Evolutionary conservation across 148 eudicot genomes (phyloP), one percentile per base, ranked within the genome.

Genomic region (Tetragonia tetragonoides): DNA sequence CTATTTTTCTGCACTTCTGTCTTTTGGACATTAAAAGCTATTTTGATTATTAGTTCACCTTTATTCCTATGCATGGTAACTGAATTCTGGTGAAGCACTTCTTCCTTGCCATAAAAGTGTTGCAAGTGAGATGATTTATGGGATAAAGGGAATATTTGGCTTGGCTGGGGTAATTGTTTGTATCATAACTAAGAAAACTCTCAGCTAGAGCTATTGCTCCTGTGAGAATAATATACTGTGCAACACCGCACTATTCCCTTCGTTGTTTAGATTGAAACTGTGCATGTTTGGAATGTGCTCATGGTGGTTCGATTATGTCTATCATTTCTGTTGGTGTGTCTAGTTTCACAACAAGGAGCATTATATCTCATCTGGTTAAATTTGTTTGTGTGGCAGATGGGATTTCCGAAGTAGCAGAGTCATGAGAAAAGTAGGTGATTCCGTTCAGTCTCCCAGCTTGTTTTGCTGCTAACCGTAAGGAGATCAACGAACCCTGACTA

Each of bases 371-470:
- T 18, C 77, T 9, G 47, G 53, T 17, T 57, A 28, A 34, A 15
- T 37, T 75, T 56, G 61, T 6, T 68, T 3, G 18, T 56, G 17
- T 72, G 44, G 77, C 69, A 79, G 85, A 79, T 46, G 82, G 38
- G 49, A 44, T 77, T 75, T 17, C 76, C 10, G 85, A 82, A 82
- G 78, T 66, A 41, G 62, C 79, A 0, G 79, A 69, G 78, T 79
- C 54, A 15, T 74, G 68, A 78, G 74, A 51, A 16, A 20, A 68
- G 67, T 60, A 69, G 18, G 75, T 46, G 40, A 51, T n/a, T 56
- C 65, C 34, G 39, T 56, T 62, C 12, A 46, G 54, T 44, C 24
- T 61, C n/a, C 75, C 17, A 54, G 75, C 75, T 62, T 56, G 39
- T 57, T 59, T 41, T 28, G 67, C 54, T 44, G 15, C 57, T 77